phyloP scores from a whole-genome alignment of 352 stramenopile species.

The Phytophthora quininea region DNA sequence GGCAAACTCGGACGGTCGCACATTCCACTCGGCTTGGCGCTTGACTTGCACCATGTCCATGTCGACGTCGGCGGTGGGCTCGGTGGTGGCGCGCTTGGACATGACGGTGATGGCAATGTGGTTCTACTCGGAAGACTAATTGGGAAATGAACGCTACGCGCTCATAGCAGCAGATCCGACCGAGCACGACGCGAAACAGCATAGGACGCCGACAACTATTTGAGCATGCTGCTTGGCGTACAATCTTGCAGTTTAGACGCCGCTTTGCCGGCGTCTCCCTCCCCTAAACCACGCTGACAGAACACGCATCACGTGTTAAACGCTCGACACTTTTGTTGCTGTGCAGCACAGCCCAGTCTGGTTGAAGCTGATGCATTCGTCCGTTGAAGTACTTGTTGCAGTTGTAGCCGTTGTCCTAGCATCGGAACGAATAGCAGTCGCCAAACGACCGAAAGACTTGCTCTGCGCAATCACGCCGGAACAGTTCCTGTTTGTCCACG shows the following conservation, averaged over 20 bases:
- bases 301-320: conserved; percentile 7
- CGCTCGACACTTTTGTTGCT: conserved; percentile 6
- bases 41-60: conserved; percentile 29
- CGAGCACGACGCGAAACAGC: not conserved
- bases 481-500: conserved; percentile 46
- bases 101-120: conserved; percentile 27
- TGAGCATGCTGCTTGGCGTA: not conserved
- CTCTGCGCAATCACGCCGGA: conserved; percentile 31
- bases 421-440: not conserved
- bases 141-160: conserved; percentile 19
- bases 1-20: conserved; percentile 75
- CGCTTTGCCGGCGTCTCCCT: not conserved
- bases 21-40: conserved; percentile 59
- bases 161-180: not conserved
- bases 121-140: conserved; percentile 14
- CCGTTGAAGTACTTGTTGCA: conserved; percentile 13
- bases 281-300: conserved; percentile 17
- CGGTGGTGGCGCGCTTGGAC: conserved; percentile 46
- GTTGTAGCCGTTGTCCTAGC: not conserved
- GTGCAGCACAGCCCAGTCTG: conserved; percentile 1
- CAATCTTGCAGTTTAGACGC: conserved; percentile 9
- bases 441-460: conserved; percentile 33
- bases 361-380: conserved; percentile 17
- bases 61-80: conserved; percentile 30
- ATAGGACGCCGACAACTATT: conserved; percentile 2